Base-by-base conservation (phyloP, 371 early-diverging fungal species). In the Fennellomyces sp. region DNA sequence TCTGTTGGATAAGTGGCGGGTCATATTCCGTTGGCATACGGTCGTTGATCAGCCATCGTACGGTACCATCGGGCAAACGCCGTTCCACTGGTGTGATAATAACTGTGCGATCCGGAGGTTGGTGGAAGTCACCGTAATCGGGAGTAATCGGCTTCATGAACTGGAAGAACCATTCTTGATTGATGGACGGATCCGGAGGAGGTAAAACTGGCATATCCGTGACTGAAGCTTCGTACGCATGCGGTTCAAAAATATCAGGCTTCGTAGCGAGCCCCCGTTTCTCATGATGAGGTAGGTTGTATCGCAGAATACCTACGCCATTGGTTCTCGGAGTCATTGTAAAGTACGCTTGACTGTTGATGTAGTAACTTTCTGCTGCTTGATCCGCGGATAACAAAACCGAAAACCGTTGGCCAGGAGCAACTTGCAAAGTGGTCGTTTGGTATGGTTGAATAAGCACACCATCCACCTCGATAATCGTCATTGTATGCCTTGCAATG, bases 381-480 rank as follows among this genome's bases (percentile, higher is more conserved):
- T n/a, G n/a, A n/a, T n/a, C n/a, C n/a, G n/a, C n/a, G n/a, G n/a
- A n/a, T n/a, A 69, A 13, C 11, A 69, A 48, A n/a, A 69, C 56
- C 6, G 69, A 69, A 21, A 64, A 69, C 15, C 69, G 61, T 39
- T 69, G 69, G 13, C 69, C 69, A 50, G 69, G 39, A 6, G 69
- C 27, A 8, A 69, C 49, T 60, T 68, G 23, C 30, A 56, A 39
- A 38, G 54, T 60, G 1, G 57, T 17, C 11, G 47, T 53, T 47
- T 49, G 17, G 27, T 45, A 61, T 15, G 62, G 61, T 25, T 63
- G 39, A 7, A 67, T 28, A 17, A 56, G 47, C 4, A 28, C 62
- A n/a, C 81, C 81, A 48, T 80, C 81, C 0, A 75, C 70, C 56
- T 79, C 79, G 26, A 79, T 79, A 12, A 79, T 49, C 0, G 81